Conservation (phyloP, 495 filamentous ascomycete genomes). For the Rostrohypoxylon terebratum region DNA sequence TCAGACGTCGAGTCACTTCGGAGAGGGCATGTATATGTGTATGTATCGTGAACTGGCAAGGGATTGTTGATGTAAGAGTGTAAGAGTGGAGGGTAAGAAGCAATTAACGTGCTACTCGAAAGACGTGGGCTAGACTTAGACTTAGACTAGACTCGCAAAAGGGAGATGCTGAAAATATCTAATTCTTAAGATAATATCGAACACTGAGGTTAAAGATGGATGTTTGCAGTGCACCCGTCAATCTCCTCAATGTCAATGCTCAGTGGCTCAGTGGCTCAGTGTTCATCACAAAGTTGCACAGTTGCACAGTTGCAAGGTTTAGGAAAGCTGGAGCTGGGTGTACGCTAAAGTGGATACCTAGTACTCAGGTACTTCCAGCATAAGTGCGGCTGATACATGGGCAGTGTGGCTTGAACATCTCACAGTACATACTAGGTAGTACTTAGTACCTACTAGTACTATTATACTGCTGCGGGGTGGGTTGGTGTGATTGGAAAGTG, state of each 20-base stretch:
- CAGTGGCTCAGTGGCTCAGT: neutral
- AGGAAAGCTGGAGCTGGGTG: neutral
- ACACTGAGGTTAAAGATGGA: slow-evolving; percentile 13
- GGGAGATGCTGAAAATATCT: neutral
- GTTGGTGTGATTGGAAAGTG: neutral
- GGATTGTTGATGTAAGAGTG: neutral
- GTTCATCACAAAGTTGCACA: neutral
- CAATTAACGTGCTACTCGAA: neutral
- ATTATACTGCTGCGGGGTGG: too few species aligned
- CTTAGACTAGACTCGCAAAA: neutral
- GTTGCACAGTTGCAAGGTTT: neutral
- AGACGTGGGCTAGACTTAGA: neutral
- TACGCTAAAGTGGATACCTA: neutral
- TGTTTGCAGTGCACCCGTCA: too few species aligned
- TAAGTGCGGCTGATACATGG: neutral
- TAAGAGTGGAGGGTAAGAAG: neutral
- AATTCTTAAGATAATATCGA: too few species aligned
- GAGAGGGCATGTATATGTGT: too few species aligned
- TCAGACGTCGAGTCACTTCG: neutral
- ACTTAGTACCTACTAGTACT: too few species aligned
- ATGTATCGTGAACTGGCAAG: neutral
- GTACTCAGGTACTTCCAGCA: too few species aligned
- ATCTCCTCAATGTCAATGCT: too few species aligned
- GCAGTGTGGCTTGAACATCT: neutral
- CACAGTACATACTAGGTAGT: too few species aligned